These are phyloP conservation scores for Leccinellum rugosiceps DNA, from an alignment of 768 basidiomycete species.

Conservation along the genomic window DNA sequence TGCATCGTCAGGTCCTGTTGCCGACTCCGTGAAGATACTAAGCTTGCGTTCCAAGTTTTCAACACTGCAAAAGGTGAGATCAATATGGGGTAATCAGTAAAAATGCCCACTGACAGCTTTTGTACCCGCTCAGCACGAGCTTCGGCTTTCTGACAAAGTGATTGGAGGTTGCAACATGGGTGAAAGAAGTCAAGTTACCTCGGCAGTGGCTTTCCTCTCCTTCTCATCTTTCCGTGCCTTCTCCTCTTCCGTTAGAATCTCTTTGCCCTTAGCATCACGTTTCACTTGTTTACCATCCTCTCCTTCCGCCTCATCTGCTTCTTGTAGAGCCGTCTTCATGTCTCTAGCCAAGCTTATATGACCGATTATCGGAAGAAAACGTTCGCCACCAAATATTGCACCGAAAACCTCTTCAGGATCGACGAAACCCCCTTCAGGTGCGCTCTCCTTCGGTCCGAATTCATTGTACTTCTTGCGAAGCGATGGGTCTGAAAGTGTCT, in stretches of 20 bases:
- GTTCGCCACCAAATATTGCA: constrained; percentile 86
- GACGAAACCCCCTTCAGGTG: constrained; percentile 79
- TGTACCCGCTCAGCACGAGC: constrained; percentile 72
- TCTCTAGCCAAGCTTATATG: constrained; percentile 84
- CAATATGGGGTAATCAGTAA: not conserved
- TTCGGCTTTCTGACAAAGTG: constrained; percentile 62
- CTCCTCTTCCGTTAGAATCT: constrained; percentile 65
- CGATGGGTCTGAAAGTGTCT: constrained; percentile 74
- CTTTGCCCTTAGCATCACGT: constrained; percentile 52
- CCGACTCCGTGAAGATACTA: constrained; percentile 84
- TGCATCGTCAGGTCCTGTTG: constrained; percentile 60
- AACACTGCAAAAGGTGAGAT: constrained; percentile 32
- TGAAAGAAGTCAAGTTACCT: constrained; percentile 42
- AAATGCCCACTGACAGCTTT: constrained; percentile 44
- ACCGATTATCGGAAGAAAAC: constrained; percentile 85
- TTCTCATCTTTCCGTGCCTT: constrained; percentile 73
- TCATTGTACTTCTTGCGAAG: constrained; percentile 88
- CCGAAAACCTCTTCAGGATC: constrained; percentile 83
- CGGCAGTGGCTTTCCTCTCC: constrained; percentile 58
- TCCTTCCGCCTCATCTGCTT: constrained; percentile 70
- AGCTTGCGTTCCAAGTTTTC: constrained; percentile 80
- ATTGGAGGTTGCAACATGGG: constrained; percentile 5
- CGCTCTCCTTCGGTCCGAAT: constrained; percentile 82
- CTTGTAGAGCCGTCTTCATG: constrained; percentile 91
- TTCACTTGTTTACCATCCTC: constrained; percentile 38